These are phyloP conservation scores for Mucor lusitanicus DNA, from an alignment of 371 early-diverging fungal genomes.

Conservation along the genomic window DNA sequence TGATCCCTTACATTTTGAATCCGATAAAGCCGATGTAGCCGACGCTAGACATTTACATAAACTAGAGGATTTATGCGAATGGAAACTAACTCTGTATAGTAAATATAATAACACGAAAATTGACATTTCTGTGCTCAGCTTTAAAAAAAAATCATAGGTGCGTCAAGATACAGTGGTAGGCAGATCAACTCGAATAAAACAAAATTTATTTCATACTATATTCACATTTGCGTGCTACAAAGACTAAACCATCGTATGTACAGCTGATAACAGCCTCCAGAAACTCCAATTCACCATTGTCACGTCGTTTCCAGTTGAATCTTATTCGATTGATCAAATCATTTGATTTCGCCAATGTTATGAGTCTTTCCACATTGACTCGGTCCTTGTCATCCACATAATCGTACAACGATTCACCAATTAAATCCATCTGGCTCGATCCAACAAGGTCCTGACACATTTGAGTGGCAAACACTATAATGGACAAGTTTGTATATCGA, in stretches of 20 bases:
- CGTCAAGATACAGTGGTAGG: neutral
- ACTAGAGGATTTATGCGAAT: neutral
- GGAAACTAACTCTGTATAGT: neutral
- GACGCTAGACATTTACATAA: neutral
- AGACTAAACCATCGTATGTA: slow-evolving; percentile 50
- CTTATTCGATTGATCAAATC: slow-evolving; percentile 13
- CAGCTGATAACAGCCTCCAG: slow-evolving; percentile 42
- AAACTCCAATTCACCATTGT: neutral
- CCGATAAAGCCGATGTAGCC: neutral
- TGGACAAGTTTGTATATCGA: slow-evolving; percentile 8
- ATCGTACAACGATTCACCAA: slow-evolving; percentile 16
- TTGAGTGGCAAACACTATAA: slow-evolving; percentile 27
- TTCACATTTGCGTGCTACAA: slow-evolving; percentile 18
- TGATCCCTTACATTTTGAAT: neutral
- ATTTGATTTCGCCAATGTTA: slow-evolving; percentile 14
- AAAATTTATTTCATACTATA: neutral
- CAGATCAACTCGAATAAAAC: neutral
- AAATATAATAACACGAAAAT: neutral
- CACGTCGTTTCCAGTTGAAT: slow-evolving; percentile 23
- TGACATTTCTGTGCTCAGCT: neutral
- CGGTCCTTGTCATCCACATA: slow-evolving; percentile 10
- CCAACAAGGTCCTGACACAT: slow-evolving; percentile 12
- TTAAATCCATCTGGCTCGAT: slow-evolving; percentile 1
- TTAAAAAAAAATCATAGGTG: neutral
- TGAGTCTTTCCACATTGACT: slow-evolving; percentile 8